Percentiles rank a stretch among this genome's conserved stretches.
Evolutionary conservation across 2,329 filamentous ascomycete species (phyloP).

Genomic region (Fusarium sp.): DNA sequence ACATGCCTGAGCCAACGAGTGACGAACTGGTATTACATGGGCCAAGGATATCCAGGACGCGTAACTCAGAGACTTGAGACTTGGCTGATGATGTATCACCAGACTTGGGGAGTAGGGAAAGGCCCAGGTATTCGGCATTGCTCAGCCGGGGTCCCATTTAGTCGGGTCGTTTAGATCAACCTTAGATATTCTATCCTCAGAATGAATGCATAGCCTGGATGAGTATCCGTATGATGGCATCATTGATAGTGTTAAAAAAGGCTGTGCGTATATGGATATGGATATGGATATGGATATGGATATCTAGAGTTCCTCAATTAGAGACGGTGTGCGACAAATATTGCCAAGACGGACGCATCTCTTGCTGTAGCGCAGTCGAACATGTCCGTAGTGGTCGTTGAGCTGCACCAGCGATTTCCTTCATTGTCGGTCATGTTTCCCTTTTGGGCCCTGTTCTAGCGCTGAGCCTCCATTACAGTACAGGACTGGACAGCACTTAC

Average conservation of each 20-base stretch:
- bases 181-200: background rate
- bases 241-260: constrained; percentile 1
- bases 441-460: constrained; percentile 27
- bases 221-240: background rate
- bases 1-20: background rate
- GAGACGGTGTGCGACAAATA: constrained; percentile 19
- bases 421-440: constrained; percentile 34
- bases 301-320: constrained; percentile 22
- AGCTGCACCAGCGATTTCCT: constrained; percentile 24
- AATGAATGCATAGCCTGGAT: constrained; percentile 13
- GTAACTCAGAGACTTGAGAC: constrained; percentile 14
- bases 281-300: background rate
- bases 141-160: constrained; percentile 22
- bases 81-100: background rate
- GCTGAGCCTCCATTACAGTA: constrained; percentile 36
- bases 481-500: background rate
- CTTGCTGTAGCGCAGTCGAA: constrained; percentile 31
- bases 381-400: constrained; percentile 37
- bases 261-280: constrained; percentile 10
- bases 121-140: constrained; percentile 23
- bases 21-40: constrained; percentile 20
- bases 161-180: constrained; percentile 26
- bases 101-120: constrained; percentile 1
- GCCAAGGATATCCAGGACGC: constrained; percentile 23
- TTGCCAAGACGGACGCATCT: constrained; percentile 30